phyloP scores from a whole-genome alignment of 1,284 basidiomycete genomes.

The Ganoderma sinense region DNA sequence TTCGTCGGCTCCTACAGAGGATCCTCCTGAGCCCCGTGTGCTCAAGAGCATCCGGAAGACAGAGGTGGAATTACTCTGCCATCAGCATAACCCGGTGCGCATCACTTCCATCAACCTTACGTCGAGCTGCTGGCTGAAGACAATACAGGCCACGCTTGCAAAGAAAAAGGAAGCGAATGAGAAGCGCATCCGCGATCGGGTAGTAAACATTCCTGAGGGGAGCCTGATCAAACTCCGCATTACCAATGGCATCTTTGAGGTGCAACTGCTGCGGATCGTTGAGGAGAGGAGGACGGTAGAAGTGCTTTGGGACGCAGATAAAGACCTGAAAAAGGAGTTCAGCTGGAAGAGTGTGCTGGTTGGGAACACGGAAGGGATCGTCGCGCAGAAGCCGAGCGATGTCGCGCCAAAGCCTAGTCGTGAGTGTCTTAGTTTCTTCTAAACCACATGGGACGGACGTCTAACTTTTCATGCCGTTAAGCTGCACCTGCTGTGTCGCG shows the following conservation, averaged over 20 bases:
- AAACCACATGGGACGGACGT: not conserved
- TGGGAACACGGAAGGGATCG: constrained; percentile 52
- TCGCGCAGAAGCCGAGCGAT: constrained; percentile 71
- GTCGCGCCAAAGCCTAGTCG: constrained; percentile 36
- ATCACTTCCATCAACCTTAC: not conserved
- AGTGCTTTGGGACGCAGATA: constrained; percentile 74
- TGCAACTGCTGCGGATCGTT: constrained; percentile 73
- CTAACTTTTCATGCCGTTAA: constrained; percentile 7
- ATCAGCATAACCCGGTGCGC: constrained; percentile 86
- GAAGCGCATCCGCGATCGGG: constrained; percentile 6
- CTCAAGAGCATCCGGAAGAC: constrained; percentile 74
- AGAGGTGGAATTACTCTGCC: constrained; percentile 78
- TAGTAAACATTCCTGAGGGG: not conserved
- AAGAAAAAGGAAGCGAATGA: constrained; percentile 60
- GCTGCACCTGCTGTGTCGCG: constrained; percentile 16
- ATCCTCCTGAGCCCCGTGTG: constrained; percentile 50
- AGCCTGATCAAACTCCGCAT: constrained; percentile 77
- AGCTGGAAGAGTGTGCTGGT: constrained; percentile 78
- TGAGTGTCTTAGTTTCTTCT: constrained; percentile 34
- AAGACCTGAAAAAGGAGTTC: constrained; percentile 72
- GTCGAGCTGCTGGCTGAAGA: constrained; percentile 5
- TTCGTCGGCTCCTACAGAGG: not conserved
- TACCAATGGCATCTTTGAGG: constrained; percentile 82
- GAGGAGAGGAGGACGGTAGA: constrained; percentile 75
- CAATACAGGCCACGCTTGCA: constrained; percentile 67